Conservation (phyloP, 495 filamentous ascomycete species). For the Hypoxylon trugodes region DNA sequence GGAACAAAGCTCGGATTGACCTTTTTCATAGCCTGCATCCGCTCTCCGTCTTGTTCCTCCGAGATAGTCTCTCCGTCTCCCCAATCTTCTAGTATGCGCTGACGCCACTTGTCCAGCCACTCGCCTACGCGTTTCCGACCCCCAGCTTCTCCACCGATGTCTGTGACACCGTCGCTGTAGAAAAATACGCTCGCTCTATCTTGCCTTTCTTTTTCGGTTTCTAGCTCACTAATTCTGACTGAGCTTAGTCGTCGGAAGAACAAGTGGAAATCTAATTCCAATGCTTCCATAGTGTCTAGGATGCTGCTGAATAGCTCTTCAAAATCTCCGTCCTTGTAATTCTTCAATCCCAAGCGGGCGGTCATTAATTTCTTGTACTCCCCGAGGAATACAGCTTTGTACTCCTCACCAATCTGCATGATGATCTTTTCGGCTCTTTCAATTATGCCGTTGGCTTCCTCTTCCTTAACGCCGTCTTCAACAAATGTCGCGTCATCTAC, state of each 20-base stretch:
- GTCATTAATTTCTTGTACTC: conserved; percentile 90
- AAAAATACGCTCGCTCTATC: conserved; percentile 73
- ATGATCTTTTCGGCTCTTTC: conserved; percentile 85
- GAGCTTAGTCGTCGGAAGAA: conserved; percentile 81
- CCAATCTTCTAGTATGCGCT: conserved; percentile 78
- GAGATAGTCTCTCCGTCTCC: conserved; percentile 46
- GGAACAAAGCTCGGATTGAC: conserved; percentile 94
- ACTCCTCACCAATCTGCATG: conserved; percentile 79
- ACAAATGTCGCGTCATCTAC: conserved; percentile 77
- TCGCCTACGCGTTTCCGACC: conserved; percentile 70
- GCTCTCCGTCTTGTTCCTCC: conserved; percentile 63
- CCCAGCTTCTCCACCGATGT: conserved; percentile 63
- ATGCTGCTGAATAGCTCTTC: conserved; percentile 76
- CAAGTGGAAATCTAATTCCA: conserved; percentile 89
- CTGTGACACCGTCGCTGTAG: conserved; percentile 68
- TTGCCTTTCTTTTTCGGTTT: conserved; percentile 65
- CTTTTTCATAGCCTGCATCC: conserved; percentile 76
- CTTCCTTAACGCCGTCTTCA: conserved; percentile 72
- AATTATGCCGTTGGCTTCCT: conserved; percentile 71
- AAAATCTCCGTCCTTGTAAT: conserved; percentile 74
- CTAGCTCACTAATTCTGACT: conserved; percentile 64
- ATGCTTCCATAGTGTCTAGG: conserved; percentile 80
- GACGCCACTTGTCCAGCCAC: conserved; percentile 80
- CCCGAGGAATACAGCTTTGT: conserved; percentile 80
- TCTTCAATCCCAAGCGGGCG: conserved; percentile 75